phyloP scores from a whole-genome alignment of 257 asterid species.

The Rubia yunnanensis region DNA sequence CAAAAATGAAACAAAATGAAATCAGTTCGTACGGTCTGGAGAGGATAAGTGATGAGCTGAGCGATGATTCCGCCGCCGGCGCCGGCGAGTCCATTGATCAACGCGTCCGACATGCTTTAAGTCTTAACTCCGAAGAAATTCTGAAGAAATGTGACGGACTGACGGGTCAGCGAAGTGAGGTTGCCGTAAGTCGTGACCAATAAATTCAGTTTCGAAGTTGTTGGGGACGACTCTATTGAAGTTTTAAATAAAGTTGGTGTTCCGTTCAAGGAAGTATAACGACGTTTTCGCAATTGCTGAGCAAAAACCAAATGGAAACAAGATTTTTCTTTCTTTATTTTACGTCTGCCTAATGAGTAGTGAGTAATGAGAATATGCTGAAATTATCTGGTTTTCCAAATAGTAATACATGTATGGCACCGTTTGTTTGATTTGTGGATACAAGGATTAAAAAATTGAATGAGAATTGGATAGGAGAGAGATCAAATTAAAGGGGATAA shows the following conservation, averaged over 20 bases:
- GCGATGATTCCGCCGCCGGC: conserved; percentile 98
- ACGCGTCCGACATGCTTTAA: conserved; percentile 71
- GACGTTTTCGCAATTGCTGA: neutral
- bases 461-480: too few relatives aligned
- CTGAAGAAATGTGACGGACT: neutral
- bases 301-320: neutral
- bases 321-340: too few relatives aligned
- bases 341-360: neutral
- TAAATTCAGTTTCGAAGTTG: neutral
- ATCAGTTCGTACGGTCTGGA: conserved; percentile 53
- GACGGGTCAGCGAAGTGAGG: neutral
- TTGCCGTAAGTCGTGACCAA: neutral
- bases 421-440: too few relatives aligned
- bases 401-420: too few relatives aligned
- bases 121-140: neutral
- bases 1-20: neutral
- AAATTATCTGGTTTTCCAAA: neutral
- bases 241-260: conserved; percentile 9
- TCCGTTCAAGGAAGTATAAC: conserved; percentile 17
- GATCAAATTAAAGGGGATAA: too few relatives aligned
- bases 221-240: neutral
- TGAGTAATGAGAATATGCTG: neutral
- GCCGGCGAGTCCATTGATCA: conserved; percentile 95
- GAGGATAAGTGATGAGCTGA: conserved; percentile 90
- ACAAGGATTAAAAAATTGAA: too few relatives aligned